phyloP scores from a whole-genome alignment of 495 filamentous ascomycete species.

The Neurospora sp. region DNA sequence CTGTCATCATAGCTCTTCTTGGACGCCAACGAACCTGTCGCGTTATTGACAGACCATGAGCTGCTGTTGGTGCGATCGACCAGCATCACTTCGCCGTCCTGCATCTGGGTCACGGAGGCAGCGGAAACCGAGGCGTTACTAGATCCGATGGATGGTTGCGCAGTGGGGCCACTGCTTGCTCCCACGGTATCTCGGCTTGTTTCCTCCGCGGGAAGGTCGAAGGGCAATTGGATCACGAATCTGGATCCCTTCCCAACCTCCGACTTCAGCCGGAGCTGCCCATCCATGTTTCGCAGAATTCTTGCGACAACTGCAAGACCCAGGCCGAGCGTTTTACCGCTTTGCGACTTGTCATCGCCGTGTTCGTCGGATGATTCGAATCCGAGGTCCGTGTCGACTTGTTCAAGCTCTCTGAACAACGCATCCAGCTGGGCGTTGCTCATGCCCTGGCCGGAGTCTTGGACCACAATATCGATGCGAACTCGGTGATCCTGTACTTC shows the following conservation, averaged over 20 bases:
- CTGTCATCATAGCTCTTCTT: constrained; percentile 31
- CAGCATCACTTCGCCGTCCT: constrained; percentile 47
- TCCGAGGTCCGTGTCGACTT: constrained; percentile 57
- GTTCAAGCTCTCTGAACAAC: constrained; percentile 80
- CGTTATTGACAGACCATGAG: constrained; percentile 11
- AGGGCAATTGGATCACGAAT: constrained; percentile 65
- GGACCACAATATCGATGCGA: constrained; percentile 60
- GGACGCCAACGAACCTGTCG: not conserved
- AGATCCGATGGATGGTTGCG: not conserved
- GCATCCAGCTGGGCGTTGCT: constrained; percentile 57
- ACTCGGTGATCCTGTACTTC: constrained; percentile 34
- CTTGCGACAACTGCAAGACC: constrained; percentile 81
- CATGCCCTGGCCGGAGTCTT: constrained; percentile 81
- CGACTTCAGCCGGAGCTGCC: constrained; percentile 78
- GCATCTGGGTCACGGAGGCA: constrained; percentile 7
- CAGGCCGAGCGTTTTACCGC: constrained; percentile 51
- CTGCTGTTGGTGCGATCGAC: constrained; percentile 32
- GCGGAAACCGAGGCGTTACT: constrained; percentile 20
- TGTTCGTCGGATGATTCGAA: constrained; percentile 28
- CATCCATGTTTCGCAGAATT: constrained; percentile 81
- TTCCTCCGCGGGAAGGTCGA: constrained; percentile 48
- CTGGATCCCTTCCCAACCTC: constrained; percentile 78
- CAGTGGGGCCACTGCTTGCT: constrained; percentile 6
- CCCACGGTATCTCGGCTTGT: constrained; percentile 10
- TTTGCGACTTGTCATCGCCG: constrained; percentile 18